Conservation (phyloP, 2,329 filamentous ascomycete species). For the Aureobasidium sp. region DNA sequence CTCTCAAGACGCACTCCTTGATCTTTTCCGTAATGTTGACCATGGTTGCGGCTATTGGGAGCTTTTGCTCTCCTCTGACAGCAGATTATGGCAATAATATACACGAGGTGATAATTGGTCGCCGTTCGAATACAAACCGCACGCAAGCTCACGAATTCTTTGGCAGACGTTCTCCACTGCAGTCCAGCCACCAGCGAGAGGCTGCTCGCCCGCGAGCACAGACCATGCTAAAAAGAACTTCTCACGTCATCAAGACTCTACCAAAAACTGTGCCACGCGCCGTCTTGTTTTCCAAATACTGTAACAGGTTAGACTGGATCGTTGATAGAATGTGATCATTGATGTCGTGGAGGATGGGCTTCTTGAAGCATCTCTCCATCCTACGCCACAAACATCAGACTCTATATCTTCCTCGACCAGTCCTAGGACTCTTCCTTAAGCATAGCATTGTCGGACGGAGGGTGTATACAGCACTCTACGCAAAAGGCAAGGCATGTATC, state of each 20-base stretch:
- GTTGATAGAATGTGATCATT: background rate
- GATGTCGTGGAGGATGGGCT: background rate
- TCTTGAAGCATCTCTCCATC: background rate
- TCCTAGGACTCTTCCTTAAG: background rate
- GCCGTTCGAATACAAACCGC: background rate
- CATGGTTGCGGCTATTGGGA: slow-evolving; percentile 48
- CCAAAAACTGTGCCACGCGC: slow-evolving; percentile 1
- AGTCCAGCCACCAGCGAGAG: slow-evolving; percentile 1
- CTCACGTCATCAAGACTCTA: background rate
- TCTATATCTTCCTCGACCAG: background rate
- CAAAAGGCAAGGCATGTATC: background rate
- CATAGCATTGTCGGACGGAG: background rate
- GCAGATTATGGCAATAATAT: background rate
- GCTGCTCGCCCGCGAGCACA: background rate
- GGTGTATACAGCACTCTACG: too few relatives aligned
- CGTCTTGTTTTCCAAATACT: slow-evolving; percentile 4
- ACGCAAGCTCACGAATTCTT: slow-evolving; percentile 4
- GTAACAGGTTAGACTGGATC: slow-evolving; percentile 6
- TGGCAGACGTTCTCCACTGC: slow-evolving; percentile 6
- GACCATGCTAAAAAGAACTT: background rate
- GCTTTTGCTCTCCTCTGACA: background rate
- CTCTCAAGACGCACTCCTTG: slow-evolving; percentile 63
- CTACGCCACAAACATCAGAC: background rate
- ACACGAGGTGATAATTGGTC: background rate
- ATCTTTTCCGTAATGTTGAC: slow-evolving; percentile 99